phyloP scores from a whole-genome alignment of 2,329 filamentous ascomycete species.

The Tothia fuscella region DNA sequence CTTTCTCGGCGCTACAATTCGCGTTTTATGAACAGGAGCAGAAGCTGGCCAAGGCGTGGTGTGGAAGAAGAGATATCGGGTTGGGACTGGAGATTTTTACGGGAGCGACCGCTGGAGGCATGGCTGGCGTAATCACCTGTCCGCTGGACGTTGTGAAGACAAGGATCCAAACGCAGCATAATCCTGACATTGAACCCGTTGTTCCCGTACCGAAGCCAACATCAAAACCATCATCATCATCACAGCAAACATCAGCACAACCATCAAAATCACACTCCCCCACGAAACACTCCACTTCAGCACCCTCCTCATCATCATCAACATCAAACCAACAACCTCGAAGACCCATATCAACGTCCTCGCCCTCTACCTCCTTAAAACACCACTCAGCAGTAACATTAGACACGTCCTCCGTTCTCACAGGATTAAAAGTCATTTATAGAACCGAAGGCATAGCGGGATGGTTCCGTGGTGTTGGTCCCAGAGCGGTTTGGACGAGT shows the following conservation, averaged over 20 bases:
- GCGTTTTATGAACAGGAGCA: conserved; percentile 97
- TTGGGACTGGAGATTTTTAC: conserved; percentile 76
- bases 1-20: conserved; percentile 93
- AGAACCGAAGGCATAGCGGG: conserved; percentile 75
- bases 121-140: conserved; percentile 89
- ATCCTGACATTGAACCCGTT: too few relatives aligned
- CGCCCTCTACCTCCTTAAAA: conserved; percentile 70
- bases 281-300: conserved; percentile 4
- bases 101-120: conserved; percentile 76
- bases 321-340: conserved; percentile 29
- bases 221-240: background rate
- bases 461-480: conserved; percentile 90
- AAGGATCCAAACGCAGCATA: conserved; percentile 83
- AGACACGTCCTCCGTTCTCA: conserved; percentile 80
- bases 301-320: background rate
- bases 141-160: conserved; percentile 97
- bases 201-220: conserved; percentile 13
- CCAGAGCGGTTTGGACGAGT: conserved; percentile 89
- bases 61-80: conserved; percentile 61
- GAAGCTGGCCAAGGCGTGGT: conserved; percentile 65
- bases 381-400: conserved; percentile 68
- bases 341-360: conserved; percentile 77
- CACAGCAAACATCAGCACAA: background rate
- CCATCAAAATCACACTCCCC: background rate
- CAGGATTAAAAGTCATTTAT: conserved; percentile 78